phyloP scores from a whole-genome alignment of 2,329 filamentous ascomycete species.

The Phialophora chinensis region DNA sequence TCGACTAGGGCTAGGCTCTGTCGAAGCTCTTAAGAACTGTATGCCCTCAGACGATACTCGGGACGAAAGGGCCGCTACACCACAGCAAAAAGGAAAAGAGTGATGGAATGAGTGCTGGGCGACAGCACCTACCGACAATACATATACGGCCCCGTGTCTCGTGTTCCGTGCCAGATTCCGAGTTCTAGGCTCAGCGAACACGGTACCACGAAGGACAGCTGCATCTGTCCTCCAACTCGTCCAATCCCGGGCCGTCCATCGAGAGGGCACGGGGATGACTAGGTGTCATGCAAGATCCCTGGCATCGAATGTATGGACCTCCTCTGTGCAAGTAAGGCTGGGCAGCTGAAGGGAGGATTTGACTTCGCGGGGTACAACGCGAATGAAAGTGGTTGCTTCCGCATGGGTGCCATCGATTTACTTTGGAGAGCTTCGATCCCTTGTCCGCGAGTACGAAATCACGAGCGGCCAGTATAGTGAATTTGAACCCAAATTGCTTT shows the following conservation, averaged over 20 bases:
- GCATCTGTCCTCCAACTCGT: neutral
- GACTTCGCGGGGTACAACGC: slow-evolving; percentile 2
- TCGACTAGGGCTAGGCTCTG: too few species aligned
- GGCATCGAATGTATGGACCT: neutral
- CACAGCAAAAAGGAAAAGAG: neutral
- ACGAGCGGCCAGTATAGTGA: neutral
- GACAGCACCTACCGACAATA: neutral
- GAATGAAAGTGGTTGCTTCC: neutral
- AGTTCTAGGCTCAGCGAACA: neutral
- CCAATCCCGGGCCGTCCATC: neutral
- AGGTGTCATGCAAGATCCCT: neutral
- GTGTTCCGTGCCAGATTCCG: slow-evolving; percentile 8
- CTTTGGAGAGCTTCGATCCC: neutral
- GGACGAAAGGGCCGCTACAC: neutral
- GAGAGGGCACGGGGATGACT: neutral
- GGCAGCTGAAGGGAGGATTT: neutral
- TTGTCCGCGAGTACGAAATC: neutral
- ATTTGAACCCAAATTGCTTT: neutral
- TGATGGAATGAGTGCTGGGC: neutral
- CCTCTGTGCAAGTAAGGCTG: neutral
- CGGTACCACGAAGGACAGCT: slow-evolving; percentile 1
- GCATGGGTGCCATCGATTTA: neutral
- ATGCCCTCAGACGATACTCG: neutral
- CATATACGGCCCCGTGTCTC: neutral
- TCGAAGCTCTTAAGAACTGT: neutral